Conservation (phyloP, 2,329 filamentous ascomycete species). For the Daldinia sp. region DNA sequence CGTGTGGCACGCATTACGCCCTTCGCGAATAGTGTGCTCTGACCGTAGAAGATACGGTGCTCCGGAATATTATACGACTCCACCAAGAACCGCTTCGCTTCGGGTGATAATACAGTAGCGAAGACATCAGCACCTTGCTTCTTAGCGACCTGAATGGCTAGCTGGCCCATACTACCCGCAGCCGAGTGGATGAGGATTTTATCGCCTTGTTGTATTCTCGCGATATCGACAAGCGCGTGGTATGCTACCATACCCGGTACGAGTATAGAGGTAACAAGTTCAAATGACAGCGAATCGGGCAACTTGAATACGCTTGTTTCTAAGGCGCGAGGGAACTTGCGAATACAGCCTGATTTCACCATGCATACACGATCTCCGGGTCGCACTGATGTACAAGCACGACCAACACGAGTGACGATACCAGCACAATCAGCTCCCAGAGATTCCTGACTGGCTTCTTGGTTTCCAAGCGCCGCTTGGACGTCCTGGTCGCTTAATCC, state of each 20-base stretch:
- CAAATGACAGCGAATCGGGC: constrained; percentile 1
- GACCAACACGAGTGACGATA: not conserved
- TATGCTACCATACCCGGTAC: not conserved
- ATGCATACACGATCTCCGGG: constrained; percentile 5
- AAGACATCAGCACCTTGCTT: constrained; percentile 4
- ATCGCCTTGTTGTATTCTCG: not conserved
- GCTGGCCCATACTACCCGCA: constrained; percentile 2
- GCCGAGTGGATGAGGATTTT: constrained; percentile 12
- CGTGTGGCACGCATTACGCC: not conserved
- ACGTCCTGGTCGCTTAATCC: constrained; percentile 15
- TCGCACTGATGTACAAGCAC: not conserved
- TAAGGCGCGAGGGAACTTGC: not conserved
- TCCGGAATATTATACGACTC: not conserved
- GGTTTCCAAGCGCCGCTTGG: constrained; percentile 9
- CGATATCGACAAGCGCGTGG: constrained; percentile 4
- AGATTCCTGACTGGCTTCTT: not conserved
- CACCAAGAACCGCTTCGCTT: not conserved
- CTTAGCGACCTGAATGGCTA: constrained; percentile 4
- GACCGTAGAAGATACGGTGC: not conserved
- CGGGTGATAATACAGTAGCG: not conserved
- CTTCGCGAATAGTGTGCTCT: not conserved
- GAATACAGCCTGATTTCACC: not conserved
- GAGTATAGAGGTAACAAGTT: not conserved
- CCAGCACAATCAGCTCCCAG: constrained; percentile 9
- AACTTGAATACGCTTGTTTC: constrained; percentile 3